Percentiles rank a stretch among this genome's conserved stretches.
Conservation (phyloP, 208 protist species). For the Leishmania amazonensis region DNA sequence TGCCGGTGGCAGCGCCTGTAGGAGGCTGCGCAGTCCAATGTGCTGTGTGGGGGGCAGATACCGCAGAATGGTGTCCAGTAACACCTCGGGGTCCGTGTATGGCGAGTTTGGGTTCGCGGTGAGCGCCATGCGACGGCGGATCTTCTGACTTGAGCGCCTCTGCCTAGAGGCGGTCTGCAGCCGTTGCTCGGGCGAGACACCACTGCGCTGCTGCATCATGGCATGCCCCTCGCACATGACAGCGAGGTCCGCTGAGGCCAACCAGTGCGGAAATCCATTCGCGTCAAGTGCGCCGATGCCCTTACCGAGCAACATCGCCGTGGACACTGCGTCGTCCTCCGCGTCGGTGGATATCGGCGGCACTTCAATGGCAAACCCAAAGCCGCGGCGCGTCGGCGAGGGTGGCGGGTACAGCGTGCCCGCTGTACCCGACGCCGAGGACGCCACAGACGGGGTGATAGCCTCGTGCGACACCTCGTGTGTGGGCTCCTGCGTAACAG, state of each 20-base stretch:
- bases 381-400: slow-evolving; percentile 3
- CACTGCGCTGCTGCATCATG: background rate
- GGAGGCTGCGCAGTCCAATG: slow-evolving; percentile 44
- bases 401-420: background rate
- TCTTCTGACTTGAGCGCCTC: slow-evolving; percentile 30
- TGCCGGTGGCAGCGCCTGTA: slow-evolving; percentile 35
- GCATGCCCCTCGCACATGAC: slow-evolving; percentile 13
- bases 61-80: slow-evolving; percentile 47
- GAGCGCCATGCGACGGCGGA: slow-evolving; percentile 45
- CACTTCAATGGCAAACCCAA: slow-evolving; percentile 8
- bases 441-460: background rate
- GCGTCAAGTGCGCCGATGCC: slow-evolving; percentile 6
- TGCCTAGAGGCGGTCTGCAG: slow-evolving; percentile 34
- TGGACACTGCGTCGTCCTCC: background rate
- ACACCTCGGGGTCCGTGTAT: slow-evolving; percentile 39
- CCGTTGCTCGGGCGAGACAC: slow-evolving; percentile 26
- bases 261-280: slow-evolving; percentile 22
- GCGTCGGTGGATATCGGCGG: background rate
- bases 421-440: background rate
- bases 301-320: background rate
- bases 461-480: background rate
- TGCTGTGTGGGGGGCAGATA: slow-evolving; percentile 45
- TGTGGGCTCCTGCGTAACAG: background rate
- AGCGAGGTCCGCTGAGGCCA: slow-evolving; percentile 17
- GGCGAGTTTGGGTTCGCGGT: slow-evolving; percentile 48